Base-by-base conservation (phyloP, 495 filamentous ascomycete species). In the Daldinia bambusicola region DNA sequence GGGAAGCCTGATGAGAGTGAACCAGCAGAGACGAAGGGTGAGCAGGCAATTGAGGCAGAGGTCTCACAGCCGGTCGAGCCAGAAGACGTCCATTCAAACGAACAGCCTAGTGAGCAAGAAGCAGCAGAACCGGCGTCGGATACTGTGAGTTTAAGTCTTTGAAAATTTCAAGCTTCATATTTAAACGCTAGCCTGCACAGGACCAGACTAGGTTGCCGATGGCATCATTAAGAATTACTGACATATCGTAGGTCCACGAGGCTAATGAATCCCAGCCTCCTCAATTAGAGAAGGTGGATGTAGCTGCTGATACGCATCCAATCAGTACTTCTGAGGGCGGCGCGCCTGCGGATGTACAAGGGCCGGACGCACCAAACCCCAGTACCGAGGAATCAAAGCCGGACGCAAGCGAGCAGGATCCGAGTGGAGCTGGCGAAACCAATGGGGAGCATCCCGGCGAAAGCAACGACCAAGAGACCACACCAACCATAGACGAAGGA, bases 41-140 rank as follows among this genome's bases (percentile, higher is more conserved):
- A 74, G 9, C n/a, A 53, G 20, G 6, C n/a, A 45, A 53, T 4
- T n/a, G 41, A 45, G 14, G 53, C 43, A 31, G 69, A 75, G 16
- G 13, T 37, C 36, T 32, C 34, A 22, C 41, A 37, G 6, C 18
- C 51, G 2, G 36, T 36, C 13, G 63, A 72, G 41, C 14, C 55
- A 16, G 66, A 70, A 32, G 34, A 18, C 18, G 26, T 22, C 34
- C 50, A 58, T 58, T 16, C 38, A 0, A 8, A 4, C 20, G 43
- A 1, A 22, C 51, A 59, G 14, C n/a, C 53, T 16, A 52, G 32
- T 45, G 22, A 59, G 16, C 32, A 64, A 36, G 50, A 65, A 9
- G 26, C 34, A 12, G 10, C 37, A 12, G 61, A 64, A 32, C 30
- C 45, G 6, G 52, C 37, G 2, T 20, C 45, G 13, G 55, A 65